Conservation (phyloP, 2,329 filamentous ascomycete genomes). For the Neoarthrinium moseri region DNA sequence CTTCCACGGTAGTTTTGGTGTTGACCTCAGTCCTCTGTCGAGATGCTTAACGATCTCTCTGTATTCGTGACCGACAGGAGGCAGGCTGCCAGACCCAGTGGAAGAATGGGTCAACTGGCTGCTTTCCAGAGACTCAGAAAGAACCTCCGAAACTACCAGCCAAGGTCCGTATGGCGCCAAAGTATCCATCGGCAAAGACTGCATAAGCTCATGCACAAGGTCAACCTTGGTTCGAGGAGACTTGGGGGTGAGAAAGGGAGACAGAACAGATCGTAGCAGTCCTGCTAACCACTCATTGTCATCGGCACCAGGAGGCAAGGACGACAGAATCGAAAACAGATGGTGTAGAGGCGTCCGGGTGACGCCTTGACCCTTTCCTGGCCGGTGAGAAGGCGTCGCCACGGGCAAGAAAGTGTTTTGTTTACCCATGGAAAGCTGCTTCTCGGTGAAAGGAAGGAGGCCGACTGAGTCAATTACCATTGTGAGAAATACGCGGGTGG, state of each 20-base stretch:
- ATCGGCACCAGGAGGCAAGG: conserved; percentile 42
- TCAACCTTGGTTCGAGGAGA: conserved; percentile 41
- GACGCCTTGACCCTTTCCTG: conserved; percentile 47
- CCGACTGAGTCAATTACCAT: conserved; percentile 53
- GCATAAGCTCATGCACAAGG: conserved; percentile 50
- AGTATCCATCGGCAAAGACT: conserved; percentile 43
- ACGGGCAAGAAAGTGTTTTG: conserved; percentile 60
- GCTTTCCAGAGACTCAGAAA: conserved; percentile 42
- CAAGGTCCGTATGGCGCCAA: conserved; percentile 49
- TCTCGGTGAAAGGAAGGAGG: conserved; percentile 62
- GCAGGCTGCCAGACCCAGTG: conserved; percentile 37
- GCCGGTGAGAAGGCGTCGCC: conserved; percentile 64
- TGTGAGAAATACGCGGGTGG: conserved; percentile 49
- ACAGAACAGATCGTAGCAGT: conserved; percentile 51
- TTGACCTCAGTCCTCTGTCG: conserved; percentile 54
- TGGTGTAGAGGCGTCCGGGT: conserved; percentile 64
- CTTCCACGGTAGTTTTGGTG: conserved; percentile 44
- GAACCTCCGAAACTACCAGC: conserved; percentile 47
- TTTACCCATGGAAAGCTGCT: conserved; percentile 48
- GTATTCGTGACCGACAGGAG: conserved; percentile 65
- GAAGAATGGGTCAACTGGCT: conserved; percentile 34
- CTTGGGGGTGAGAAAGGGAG: conserved; percentile 58
- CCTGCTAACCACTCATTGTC: conserved; percentile 45
- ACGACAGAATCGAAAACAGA: conserved; percentile 60
- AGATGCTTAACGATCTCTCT: conserved; percentile 68